Conservation (phyloP, 2,329 filamentous ascomycete genomes). For the Hypocrella siamensis region DNA sequence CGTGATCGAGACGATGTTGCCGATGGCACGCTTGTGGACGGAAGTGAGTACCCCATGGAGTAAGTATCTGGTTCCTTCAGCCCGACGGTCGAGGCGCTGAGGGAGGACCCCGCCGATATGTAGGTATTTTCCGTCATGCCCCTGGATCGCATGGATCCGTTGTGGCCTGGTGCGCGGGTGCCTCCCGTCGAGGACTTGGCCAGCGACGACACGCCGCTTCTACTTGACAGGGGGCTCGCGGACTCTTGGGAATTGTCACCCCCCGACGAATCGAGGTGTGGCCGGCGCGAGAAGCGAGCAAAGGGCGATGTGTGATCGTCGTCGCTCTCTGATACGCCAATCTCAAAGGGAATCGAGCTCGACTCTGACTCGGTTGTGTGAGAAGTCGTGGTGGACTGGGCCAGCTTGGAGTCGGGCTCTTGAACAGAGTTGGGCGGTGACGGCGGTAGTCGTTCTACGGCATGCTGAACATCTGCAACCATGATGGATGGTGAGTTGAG, state of each 20-base stretch:
- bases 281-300: slow-evolving; percentile 58
- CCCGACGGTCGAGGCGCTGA: slow-evolving; percentile 18
- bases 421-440: slow-evolving; percentile 72
- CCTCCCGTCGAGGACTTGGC: slow-evolving; percentile 38
- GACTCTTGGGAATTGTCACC: slow-evolving; percentile 42
- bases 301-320: slow-evolving; percentile 63
- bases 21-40: slow-evolving; percentile 22
- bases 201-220: slow-evolving; percentile 43
- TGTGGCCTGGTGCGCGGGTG: slow-evolving; percentile 34
- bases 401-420: slow-evolving; percentile 42
- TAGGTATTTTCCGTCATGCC: slow-evolving; percentile 48
- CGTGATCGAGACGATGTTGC: slow-evolving; percentile 30
- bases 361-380: slow-evolving; percentile 37
- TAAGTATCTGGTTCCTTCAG: slow-evolving; percentile 32
- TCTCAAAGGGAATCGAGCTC: slow-evolving; percentile 38
- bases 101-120: slow-evolving; percentile 46
- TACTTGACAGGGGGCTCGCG: slow-evolving; percentile 49
- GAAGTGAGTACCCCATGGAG: slow-evolving; percentile 28
- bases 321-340: slow-evolving; percentile 55
- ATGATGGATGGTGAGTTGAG: slow-evolving; percentile 68
- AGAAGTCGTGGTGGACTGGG: slow-evolving; percentile 29
- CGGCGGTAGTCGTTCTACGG: slow-evolving; percentile 61
- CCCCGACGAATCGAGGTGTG: slow-evolving; percentile 43
- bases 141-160: slow-evolving; percentile 35
- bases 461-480: slow-evolving; percentile 77